Base-by-base conservation (phyloP, 208 protist species). In the Crithidia fasciculata region DNA sequence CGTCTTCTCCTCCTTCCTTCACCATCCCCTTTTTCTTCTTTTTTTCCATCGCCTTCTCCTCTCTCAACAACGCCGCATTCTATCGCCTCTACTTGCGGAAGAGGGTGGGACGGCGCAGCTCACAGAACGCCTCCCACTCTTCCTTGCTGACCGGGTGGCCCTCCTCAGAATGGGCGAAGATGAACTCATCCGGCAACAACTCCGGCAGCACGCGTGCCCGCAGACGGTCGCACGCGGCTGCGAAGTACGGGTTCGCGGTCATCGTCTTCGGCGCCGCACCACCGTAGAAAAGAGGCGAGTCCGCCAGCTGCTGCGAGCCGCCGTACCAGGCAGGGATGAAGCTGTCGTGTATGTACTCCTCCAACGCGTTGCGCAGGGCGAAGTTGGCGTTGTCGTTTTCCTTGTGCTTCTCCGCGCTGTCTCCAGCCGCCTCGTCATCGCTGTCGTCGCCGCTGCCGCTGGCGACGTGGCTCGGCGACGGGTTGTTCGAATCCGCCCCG, bases 311-410 rank as follows among this genome's bases (percentile, higher is more conserved):
- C 64, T 86, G 74, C 43, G 67, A 7, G 18, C 84, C 84, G 47
- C 84, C 84, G 66, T 89, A 89, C 74, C 65, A 83, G 4, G 81
- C 73, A 2, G 84, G 84, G 50, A 89, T 86, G 56, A 84, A 89
- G 55, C 52, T 49, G 10, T 64, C 49, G 60, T 78, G 44, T 44
- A 89, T 84, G 72, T 86, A 86, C 71, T 84, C 76, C 10, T 55
- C 36, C 36, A 89, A 70, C 40, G 84, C 81, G 45, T 80, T 69
- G 57, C 56, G 78, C n/a, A 89, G 76, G 1, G 63, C 84, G 64
- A 64, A 82, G 49, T 81, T 69, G 6, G 64, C 57, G 43, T 80
- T 83, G 55, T 74, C 63, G 49, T 69, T 41, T 3, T 55, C 52
- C 49, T 76, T 81, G 39, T 58, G 45, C 43, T 72, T 72, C 40